phyloP scores from a whole-genome alignment of 2,329 filamentous ascomycete species.

The Epichloe hybrida region DNA sequence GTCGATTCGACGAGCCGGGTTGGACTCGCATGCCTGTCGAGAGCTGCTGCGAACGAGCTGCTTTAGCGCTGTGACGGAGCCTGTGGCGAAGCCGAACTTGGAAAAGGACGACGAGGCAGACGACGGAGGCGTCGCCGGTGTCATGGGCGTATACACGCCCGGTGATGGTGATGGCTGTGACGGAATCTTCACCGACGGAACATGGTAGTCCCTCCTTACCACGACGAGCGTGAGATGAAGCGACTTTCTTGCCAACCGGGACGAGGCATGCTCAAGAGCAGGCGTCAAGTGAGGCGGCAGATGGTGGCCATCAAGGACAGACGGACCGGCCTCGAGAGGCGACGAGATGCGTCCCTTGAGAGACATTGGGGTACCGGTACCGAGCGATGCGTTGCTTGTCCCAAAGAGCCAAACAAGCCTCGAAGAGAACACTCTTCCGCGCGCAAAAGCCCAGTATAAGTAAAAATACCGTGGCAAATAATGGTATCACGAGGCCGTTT shows the following conservation, averaged over 20 bases:
- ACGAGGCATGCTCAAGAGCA: conserved; percentile 46
- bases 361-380: conserved; percentile 19
- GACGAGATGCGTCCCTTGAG: conserved; percentile 47
- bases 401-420: no score
- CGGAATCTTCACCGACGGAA: conserved; percentile 24
- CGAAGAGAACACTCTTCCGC: no score
- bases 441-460: neutral
- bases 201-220: conserved; percentile 41
- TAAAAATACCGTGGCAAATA: neutral
- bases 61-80: conserved; percentile 21
- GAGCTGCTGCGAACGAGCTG: conserved; percentile 17
- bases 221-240: conserved; percentile 45
- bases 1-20: neutral
- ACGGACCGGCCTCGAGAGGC: conserved; percentile 48
- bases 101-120: conserved; percentile 1
- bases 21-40: conserved; percentile 9
- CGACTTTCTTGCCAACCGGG: conserved; percentile 37
- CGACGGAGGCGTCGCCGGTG: conserved; percentile 17
- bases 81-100: conserved; percentile 7
- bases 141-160: conserved; percentile 2
- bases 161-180: conserved; percentile 8
- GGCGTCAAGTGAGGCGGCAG: conserved; percentile 40
- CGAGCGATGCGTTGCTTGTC: no score
- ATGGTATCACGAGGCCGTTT: no score
- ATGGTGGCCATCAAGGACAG: conserved; percentile 42